Percentiles rank a stretch among this genome's conserved stretches.
phyloP scores from a whole-genome alignment of 805 yeast species.

The Suhomyces faveliae region DNA sequence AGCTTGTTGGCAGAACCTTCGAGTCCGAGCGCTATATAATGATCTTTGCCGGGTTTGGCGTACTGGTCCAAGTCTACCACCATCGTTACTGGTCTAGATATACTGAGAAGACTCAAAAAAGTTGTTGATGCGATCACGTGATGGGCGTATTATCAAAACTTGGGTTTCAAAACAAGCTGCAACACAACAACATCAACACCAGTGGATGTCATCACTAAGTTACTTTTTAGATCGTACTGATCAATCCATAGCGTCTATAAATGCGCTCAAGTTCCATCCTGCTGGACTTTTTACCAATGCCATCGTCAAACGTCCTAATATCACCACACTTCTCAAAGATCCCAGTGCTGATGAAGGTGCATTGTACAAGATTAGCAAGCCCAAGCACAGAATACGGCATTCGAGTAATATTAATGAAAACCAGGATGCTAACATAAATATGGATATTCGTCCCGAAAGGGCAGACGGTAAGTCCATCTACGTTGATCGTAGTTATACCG shows the following conservation, averaged over 20 bases:
- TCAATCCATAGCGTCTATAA: conserved; percentile 40
- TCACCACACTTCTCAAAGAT: conserved; percentile 59
- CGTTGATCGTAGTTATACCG: conserved; percentile 33
- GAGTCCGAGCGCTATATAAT: conserved; percentile 78
- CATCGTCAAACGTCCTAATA: conserved; percentile 48
- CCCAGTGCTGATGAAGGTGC: conserved; percentile 53
- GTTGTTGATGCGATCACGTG: not conserved
- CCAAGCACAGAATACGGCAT: conserved; percentile 6
- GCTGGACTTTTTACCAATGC: conserved; percentile 71
- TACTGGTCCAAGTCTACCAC: conserved; percentile 49
- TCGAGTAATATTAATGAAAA: not conserved
- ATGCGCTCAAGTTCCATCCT: conserved; percentile 46
- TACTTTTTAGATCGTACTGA: conserved; percentile 33
- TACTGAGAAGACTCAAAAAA: not conserved
- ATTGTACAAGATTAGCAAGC: conserved; percentile 43
- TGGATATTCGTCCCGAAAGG: conserved; percentile 40
- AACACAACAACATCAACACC: not conserved
- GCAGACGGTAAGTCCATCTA: conserved; percentile 47
- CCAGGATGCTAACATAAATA: not conserved
- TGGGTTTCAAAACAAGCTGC: not conserved
- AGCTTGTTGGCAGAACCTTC: conserved; percentile 98
- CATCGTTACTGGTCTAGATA: conserved; percentile 4
- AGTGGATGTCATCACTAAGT: conserved; percentile 17
- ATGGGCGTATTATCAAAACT: not conserved
- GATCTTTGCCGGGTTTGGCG: conserved; percentile 42